Evolutionary conservation across 2,329 filamentous ascomycete genomes (phyloP).

Genomic region (Epichloe sylvatica): DNA sequence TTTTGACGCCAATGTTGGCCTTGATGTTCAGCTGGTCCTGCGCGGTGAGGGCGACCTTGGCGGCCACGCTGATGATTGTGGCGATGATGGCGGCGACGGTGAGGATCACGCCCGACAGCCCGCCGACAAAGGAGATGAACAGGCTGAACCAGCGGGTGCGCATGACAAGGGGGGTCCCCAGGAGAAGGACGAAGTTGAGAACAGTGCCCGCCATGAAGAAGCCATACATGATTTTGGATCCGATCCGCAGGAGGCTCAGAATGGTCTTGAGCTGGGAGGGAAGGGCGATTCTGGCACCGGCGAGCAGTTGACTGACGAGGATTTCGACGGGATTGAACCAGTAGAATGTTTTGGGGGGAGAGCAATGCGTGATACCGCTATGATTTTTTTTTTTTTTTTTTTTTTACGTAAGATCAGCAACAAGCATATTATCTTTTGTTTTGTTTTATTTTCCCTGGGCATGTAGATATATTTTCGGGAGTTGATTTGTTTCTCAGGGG

Average conservation of each 20-base stretch:
- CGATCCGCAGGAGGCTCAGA: slow-evolving; percentile 58
- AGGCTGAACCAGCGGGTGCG: slow-evolving; percentile 49
- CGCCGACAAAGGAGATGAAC: slow-evolving; percentile 53
- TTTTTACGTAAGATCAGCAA: background rate
- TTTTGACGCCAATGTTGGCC: slow-evolving; percentile 53
- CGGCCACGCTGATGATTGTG: slow-evolving; percentile 72
- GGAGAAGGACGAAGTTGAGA: slow-evolving; percentile 58
- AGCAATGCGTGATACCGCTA: slow-evolving; percentile 62
- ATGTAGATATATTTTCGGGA: too few relatives aligned
- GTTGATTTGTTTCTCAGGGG: too few relatives aligned
- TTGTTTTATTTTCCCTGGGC: too few relatives aligned
- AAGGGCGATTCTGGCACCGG: slow-evolving; percentile 70
- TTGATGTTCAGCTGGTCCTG: slow-evolving; percentile 64
- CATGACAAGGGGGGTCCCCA: slow-evolving; percentile 45
- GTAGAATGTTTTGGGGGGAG: slow-evolving; percentile 53
- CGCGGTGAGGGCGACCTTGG: slow-evolving; percentile 59
- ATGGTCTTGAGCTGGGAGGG: slow-evolving; percentile 60
- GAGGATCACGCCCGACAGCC: slow-evolving; percentile 52
- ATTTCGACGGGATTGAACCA: slow-evolving; percentile 89
- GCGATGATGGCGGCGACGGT: slow-evolving; percentile 59
- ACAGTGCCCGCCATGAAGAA: slow-evolving; percentile 63
- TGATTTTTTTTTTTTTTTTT: background rate
- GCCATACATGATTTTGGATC: slow-evolving; percentile 77
- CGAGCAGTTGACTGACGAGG: slow-evolving; percentile 62
- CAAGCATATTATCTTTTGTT: too few relatives aligned